Evolutionary conservation across 1,139 yeast genomes (phyloP).

Genomic region (Hansenula lynferdii): DNA sequence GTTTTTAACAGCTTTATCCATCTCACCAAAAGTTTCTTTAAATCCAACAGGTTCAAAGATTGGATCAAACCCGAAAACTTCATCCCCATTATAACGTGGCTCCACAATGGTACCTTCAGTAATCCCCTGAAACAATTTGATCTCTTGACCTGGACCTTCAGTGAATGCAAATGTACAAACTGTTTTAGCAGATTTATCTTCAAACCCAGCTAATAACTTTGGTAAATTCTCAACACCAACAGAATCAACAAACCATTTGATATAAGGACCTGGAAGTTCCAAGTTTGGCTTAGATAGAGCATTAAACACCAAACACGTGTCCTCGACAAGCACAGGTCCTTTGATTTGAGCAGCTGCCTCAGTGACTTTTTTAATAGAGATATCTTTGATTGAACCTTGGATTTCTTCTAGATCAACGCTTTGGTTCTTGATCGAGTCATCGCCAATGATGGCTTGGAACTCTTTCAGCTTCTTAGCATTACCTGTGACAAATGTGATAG

Average conservation of each 20-base stretch:
- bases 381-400: slow-evolving; percentile 84
- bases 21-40: slow-evolving; percentile 82
- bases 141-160: slow-evolving; percentile 72
- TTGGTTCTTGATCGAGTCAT: slow-evolving; percentile 45
- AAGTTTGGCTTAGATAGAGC: slow-evolving; percentile 55
- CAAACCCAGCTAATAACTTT: slow-evolving; percentile 73
- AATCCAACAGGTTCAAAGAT: slow-evolving; percentile 75
- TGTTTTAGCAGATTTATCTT: slow-evolving; percentile 82
- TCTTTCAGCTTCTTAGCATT: slow-evolving; percentile 85
- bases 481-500: slow-evolving; percentile 73
- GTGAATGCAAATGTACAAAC: slow-evolving; percentile 92
- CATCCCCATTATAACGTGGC: slow-evolving; percentile 58
- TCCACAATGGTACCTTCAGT: slow-evolving; percentile 77
- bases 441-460: slow-evolving; percentile 66
- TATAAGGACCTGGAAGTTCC: slow-evolving; percentile 85
- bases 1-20: slow-evolving; percentile 74
- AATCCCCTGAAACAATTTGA: slow-evolving; percentile 75
- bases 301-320: slow-evolving; percentile 81
- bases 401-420: slow-evolving; percentile 81
- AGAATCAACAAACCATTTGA: slow-evolving; percentile 80
- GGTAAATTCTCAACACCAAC: slow-evolving; percentile 73
- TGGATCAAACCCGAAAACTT: slow-evolving; percentile 93
- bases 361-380: slow-evolving; percentile 74
- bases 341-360: slow-evolving; percentile 59
- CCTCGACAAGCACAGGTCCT: slow-evolving; percentile 92